Conservation (phyloP, 805 yeast species). For the Cyberlindnera meyerae region DNA sequence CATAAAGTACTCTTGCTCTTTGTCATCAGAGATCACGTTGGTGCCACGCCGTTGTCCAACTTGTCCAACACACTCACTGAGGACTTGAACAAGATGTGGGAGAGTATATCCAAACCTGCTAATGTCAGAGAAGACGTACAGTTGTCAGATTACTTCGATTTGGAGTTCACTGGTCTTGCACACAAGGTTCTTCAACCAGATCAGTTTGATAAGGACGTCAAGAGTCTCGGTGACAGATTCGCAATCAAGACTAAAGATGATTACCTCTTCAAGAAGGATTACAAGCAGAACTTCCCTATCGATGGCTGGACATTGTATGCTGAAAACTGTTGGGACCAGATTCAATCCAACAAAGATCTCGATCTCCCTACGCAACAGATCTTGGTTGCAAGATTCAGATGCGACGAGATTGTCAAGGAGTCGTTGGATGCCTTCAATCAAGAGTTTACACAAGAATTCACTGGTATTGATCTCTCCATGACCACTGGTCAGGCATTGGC, state of each 20-base stretch:
- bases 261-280: conserved; percentile 55
- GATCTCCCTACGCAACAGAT: conserved; percentile 97
- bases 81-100: conserved; percentile 80
- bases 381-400: conserved; percentile 87
- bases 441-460: conserved; percentile 8
- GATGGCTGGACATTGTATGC: conserved; percentile 97
- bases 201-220: conserved; percentile 58
- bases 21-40: conserved; percentile 90
- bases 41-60: conserved; percentile 74
- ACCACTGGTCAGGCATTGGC: conserved; percentile 34
- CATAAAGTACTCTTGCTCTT: conserved; percentile 71
- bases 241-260: conserved; percentile 25
- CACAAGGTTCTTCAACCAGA: conserved; percentile 83
- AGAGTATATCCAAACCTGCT: conserved; percentile 64
- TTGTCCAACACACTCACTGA: conserved; percentile 61
- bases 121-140: conserved; percentile 45
- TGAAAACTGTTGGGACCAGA: conserved; percentile 89
- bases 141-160: conserved; percentile 76
- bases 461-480: conserved; percentile 9
- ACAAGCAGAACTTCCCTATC: conserved; percentile 82
- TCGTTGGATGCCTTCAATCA: conserved; percentile 23
- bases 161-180: conserved; percentile 73
- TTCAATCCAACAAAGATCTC: conserved; percentile 85
- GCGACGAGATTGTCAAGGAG: conserved; percentile 74
- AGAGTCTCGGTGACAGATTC: conserved; percentile 59